Evolutionary conservation across 306 rosid species (phyloP).

Genomic region (Gastrolobium bilobum): DNA sequence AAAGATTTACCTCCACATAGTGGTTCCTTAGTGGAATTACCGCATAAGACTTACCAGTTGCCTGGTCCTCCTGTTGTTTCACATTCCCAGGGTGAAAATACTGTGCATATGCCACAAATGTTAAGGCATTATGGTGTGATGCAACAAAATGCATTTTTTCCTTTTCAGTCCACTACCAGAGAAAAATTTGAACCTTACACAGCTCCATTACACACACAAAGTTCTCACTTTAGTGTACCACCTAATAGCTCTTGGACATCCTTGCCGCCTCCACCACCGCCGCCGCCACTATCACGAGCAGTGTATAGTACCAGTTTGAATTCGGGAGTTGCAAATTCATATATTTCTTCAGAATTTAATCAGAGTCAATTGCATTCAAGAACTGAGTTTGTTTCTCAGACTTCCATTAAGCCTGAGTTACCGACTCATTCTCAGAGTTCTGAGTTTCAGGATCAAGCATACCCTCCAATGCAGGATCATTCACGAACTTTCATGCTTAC

Average conservation of each 20-base stretch:
- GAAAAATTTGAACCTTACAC: slow-evolving; percentile 62
- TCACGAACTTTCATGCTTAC: slow-evolving; percentile 52
- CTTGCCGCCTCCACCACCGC: slow-evolving; percentile 64
- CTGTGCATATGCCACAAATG: slow-evolving; percentile 60
- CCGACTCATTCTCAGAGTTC: slow-evolving; percentile 58
- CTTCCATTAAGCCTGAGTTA: slow-evolving; percentile 55
- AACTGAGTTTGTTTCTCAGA: slow-evolving; percentile 63
- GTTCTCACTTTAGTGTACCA: slow-evolving; percentile 59
- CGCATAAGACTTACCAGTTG: slow-evolving; percentile 55
- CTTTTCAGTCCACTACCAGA: slow-evolving; percentile 60
- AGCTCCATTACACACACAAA: slow-evolving; percentile 56
- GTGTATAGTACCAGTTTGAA: slow-evolving; percentile 54
- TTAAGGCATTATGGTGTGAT: slow-evolving; percentile 51
- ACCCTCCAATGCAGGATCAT: slow-evolving; percentile 63
- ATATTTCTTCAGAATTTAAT: slow-evolving; percentile 67
- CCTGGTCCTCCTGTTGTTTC: slow-evolving; percentile 69
- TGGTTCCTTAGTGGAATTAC: slow-evolving; percentile 52
- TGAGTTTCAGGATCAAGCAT: slow-evolving; percentile 59
- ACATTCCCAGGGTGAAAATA: slow-evolving; percentile 60
- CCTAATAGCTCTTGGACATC: slow-evolving; percentile 65
- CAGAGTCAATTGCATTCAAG: slow-evolving; percentile 62
- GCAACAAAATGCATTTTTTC: slow-evolving; percentile 68
- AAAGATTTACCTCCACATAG: slow-evolving; percentile 55
- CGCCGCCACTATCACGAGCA: slow-evolving; percentile 40
- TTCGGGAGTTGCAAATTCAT: slow-evolving; percentile 54